Percentiles rank a stretch among this genome's conserved stretches.
Evolutionary conservation across 2,329 filamentous ascomycete genomes (phyloP).

Genomic region (Claviceps pusilla): DNA sequence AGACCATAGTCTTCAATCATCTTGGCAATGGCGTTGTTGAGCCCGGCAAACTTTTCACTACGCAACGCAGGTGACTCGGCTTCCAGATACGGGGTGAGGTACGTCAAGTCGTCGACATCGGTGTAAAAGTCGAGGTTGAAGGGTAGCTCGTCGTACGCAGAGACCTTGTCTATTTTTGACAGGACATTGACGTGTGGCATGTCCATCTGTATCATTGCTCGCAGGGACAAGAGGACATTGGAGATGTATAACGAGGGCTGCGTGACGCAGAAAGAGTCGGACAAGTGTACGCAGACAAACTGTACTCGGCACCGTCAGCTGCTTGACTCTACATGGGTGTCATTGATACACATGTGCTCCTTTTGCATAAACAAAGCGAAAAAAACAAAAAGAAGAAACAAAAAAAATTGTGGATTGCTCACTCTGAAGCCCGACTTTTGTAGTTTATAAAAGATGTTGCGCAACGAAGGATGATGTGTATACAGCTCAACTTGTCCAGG

Average conservation of each 20-base stretch:
- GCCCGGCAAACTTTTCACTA: conserved; percentile 61
- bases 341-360: background rate
- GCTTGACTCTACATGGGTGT: background rate
- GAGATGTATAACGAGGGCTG: conserved; percentile 91
- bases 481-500: conserved; percentile 95
- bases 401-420: conserved; percentile 7
- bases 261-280: conserved; percentile 86
- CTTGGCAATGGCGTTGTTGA: conserved; percentile 77
- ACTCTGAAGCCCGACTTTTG: conserved; percentile 89
- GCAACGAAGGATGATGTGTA: conserved; percentile 81
- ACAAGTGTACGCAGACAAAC: conserved; percentile 86
- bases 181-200: conserved; percentile 91
- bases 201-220: conserved; percentile 97
- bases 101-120: conserved; percentile 82
- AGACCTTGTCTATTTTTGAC: conserved; percentile 92
- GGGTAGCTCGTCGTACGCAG: conserved; percentile 68
- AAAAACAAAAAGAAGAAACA: too few relatives aligned
- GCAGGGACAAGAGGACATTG: conserved; percentile 78
- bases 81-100: conserved; percentile 67
- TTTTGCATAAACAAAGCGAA: too few relatives aligned
- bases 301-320: conserved; percentile 23
- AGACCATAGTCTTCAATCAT: conserved; percentile 82
- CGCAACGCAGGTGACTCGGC: conserved; percentile 57
- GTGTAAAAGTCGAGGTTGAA: conserved; percentile 98
- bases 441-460: conserved; percentile 80